A percentile compares a stretch with the other conserved stretches of the same genome.
phyloP scores from a whole-genome alignment of 495 filamentous ascomycete genomes.

The Podospora pseudocomata region DNA sequence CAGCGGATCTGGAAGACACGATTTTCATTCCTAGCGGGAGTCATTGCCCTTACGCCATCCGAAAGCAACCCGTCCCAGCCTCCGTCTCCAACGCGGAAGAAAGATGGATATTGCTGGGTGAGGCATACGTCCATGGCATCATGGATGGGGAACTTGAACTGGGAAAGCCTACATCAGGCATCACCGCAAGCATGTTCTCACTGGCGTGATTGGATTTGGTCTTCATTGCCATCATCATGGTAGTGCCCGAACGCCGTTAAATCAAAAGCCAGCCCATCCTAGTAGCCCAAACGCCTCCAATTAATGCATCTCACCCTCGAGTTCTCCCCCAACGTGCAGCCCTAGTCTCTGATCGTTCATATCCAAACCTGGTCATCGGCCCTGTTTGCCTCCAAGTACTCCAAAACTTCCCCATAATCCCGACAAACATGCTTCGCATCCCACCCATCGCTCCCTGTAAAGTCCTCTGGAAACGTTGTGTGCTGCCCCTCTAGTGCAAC shows the following conservation, averaged over 20 bases:
- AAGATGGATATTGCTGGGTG: not conserved
- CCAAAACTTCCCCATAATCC: slow-evolving; percentile 36
- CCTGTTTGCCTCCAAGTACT: slow-evolving; percentile 37
- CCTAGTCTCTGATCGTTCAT: slow-evolving; percentile 12
- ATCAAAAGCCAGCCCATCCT: not conserved
- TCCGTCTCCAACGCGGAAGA: not conserved
- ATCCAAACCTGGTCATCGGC: slow-evolving; percentile 43
- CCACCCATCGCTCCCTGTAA: slow-evolving; percentile 45
- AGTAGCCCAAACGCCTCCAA: not conserved
- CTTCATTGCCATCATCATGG: not conserved
- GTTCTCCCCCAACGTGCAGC: too few relatives aligned
- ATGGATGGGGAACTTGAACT: slow-evolving; percentile 6
- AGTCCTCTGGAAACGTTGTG: slow-evolving; percentile 39
- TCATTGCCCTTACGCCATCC: not conserved
- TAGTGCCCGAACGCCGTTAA: not conserved
- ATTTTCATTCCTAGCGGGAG: slow-evolving; percentile 4
- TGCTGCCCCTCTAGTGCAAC: slow-evolving; percentile 44
- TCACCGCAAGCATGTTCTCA: not conserved
- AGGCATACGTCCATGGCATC: slow-evolving; percentile 5
- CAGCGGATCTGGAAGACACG: not conserved
- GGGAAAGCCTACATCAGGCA: not conserved
- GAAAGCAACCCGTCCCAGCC: not conserved
- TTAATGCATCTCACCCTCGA: not conserved
- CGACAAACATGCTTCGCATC: slow-evolving; percentile 47
- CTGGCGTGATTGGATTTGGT: not conserved